Evolutionary conservation across 371 early-diverging fungal genomes (phyloP), one percentile per base, ranked within the genome.

Genomic region (Mortierella sp.): DNA sequence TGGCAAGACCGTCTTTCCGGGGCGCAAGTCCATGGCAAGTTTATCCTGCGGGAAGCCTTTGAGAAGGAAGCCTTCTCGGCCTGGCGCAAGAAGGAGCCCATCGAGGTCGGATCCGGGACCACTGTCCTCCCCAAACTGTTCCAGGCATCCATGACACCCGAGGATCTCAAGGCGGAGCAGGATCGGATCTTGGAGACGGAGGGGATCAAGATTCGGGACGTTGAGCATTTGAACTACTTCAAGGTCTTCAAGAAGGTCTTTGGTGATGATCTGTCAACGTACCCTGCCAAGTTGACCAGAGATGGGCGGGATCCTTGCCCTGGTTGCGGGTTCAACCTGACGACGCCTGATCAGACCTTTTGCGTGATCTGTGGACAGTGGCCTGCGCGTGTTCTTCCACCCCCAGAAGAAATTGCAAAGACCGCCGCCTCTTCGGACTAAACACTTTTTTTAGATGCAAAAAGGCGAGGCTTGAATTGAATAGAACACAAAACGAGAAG

Each of bases 291-390:
- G 28, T 53, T 81, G n/a, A 80, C 40, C 5, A 86, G 88, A 46
- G 86, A 87, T 75, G 90, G 90, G 11, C 55, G 80, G 5, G 91
- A 90, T 44, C 90, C 91, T 26, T 93, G 93, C 69, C 86, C 82
- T 0, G 89, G 86, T 28, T 93, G 93, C 71, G 90, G 90, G 14
- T 93, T 89, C 69, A 84, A 89, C 64, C 79, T 93, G 55, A 82
- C 83, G 14, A 69, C 86, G 13, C 74, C 81, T 5, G 90, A 88
- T 37, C 88, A 89, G 71, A 90, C 78, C 64, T 91, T 90, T 75
- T 93, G 93, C 80, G 86, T 86, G n/a, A 89, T 89, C 13, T 93
- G 93, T 67, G 92, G 93, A 0, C 87, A 88, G 61, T 93, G 91
- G 89, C 93, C 93, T 10, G 91, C 91, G 1, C 83, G 92, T 21